Evolutionary conservation across 371 early-diverging fungal species (phyloP), one percentile per base, ranked within the genome.

Genomic region (Mucor piriformis): DNA sequence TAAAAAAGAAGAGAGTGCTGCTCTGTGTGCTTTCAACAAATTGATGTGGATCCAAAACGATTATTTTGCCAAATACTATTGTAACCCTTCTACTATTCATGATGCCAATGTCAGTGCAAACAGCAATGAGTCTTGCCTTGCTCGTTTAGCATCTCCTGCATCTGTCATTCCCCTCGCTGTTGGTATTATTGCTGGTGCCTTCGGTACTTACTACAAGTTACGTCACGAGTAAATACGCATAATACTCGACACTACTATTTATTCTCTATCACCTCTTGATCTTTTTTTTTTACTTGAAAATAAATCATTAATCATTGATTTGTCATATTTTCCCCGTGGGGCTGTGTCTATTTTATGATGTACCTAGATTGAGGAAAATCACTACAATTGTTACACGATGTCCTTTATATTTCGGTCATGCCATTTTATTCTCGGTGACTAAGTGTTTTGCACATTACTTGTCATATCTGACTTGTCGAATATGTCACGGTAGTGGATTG

Each of bases 11-110:
- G 77, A 88, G 46, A 64, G 73, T 46, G 73, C 76, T 35, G 86
- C 86, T 23, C 74, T 91, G 16, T 68, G 79, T 6, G 94, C 94
- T 2, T 92, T 91, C 59, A 86, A 83, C 74, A 94, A 94, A 79
- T 74, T 94, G 34, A 77, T 94, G 21, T 94, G 94, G 94, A 82
- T 94, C 54, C 94, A 94, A 74, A 94, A 90, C 61, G 94, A 94
- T 64, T 81, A 88, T 51, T 94, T 93, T 73, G 85, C 88, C 35
- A 85, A 85, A 69, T 91, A 88, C 61, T 93, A 94, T 49, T 82
- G 85, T 61, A 75, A 73, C 12, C 66, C 69, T 54, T 54, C 44
- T 3, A 35, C 69, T 20, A 56, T 64, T 21, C 27, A 57, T 13
- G 54, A 44, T 16, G 48, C 57, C 3, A 35, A 51, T 0, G 32